A percentile compares a stretch with the other conserved stretches of the same genome.
phyloP scores from a whole-genome alignment of 495 filamentous ascomycete genomes.

The Wilcoxina mikolae region DNA sequence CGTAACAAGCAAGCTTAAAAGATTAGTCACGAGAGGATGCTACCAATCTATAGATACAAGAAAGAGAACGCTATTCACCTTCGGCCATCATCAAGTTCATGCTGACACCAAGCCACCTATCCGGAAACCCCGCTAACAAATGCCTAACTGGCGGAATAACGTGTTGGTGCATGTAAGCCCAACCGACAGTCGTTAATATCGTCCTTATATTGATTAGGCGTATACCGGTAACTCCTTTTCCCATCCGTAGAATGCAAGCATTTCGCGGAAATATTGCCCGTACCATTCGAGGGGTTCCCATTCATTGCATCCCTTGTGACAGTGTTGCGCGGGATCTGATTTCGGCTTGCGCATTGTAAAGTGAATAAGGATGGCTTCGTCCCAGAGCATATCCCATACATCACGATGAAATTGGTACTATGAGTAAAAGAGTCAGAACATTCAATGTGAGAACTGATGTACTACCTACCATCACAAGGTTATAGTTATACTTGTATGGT shows the following conservation, averaged over 20 bases:
- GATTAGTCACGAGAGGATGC: too few relatives aligned
- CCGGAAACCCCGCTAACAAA: too few relatives aligned
- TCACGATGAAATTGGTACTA: conserved; percentile 26
- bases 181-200: too few relatives aligned
- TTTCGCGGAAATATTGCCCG: conserved; percentile 25
- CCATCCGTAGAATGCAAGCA: conserved; percentile 24
- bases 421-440: not conserved
- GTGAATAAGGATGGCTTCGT: conserved; percentile 25
- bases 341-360: conserved; percentile 24
- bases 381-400: conserved; percentile 25
- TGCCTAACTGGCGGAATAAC: too few relatives aligned
- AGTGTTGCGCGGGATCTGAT: conserved; percentile 15
- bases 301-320: conserved; percentile 23
- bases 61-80: too few relatives aligned
- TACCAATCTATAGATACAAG: too few relatives aligned
- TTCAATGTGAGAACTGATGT: not conserved
- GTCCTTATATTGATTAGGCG: too few relatives aligned
- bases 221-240: conserved; percentile 25
- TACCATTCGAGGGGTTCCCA: conserved; percentile 26
- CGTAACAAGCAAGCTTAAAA: too few relatives aligned
- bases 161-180: too few relatives aligned
- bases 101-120: too few relatives aligned
- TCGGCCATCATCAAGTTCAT: too few relatives aligned
- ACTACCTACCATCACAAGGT: conserved; percentile 22
- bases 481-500: conserved; percentile 27